phyloP scores from a whole-genome alignment of 306 rosid genomes.

The Prunus salicina region DNA sequence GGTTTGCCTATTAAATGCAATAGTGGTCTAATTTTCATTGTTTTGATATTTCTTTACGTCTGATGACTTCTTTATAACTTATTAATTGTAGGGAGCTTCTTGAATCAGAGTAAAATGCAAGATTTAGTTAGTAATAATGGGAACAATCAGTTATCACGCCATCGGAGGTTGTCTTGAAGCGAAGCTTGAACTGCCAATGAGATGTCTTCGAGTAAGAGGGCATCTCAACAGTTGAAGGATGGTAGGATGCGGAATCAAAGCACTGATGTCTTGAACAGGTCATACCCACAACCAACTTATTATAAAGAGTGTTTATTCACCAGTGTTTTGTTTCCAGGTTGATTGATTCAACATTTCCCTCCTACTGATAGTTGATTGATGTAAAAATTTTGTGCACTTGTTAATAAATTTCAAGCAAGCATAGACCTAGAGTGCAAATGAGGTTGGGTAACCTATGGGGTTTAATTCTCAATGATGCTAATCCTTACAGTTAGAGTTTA shows the following conservation, averaged over 20 bases:
- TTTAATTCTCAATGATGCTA: neutral
- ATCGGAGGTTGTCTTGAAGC: conserved; percentile 21
- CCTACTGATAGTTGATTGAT: neutral
- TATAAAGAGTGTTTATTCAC: neutral
- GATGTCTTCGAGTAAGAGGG: conserved; percentile 42
- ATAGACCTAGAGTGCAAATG: neutral
- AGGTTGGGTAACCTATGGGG: neutral
- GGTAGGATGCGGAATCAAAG: conserved; percentile 20
- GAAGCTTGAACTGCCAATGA: conserved; percentile 25
- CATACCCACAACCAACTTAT: neutral
- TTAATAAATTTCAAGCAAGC: neutral
- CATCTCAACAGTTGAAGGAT: conserved; percentile 26
- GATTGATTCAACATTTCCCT: conserved; percentile 6
- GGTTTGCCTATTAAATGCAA: neutral
- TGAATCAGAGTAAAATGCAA: conserved; percentile 34
- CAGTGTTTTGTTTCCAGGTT: conserved; percentile 15
- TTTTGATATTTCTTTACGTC: neutral
- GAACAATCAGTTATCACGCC: conserved; percentile 7
- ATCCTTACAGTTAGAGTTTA: neutral
- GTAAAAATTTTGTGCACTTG: neutral
- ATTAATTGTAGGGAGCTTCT: conserved; percentile 2
- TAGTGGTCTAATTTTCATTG: too few relatives aligned
- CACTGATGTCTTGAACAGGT: conserved; percentile 32
- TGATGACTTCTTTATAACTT: neutral
- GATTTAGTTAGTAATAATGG: conserved; percentile 23